Base-by-base conservation (phyloP, 768 basidiomycete genomes). In the Psilocybe cubensis region DNA sequence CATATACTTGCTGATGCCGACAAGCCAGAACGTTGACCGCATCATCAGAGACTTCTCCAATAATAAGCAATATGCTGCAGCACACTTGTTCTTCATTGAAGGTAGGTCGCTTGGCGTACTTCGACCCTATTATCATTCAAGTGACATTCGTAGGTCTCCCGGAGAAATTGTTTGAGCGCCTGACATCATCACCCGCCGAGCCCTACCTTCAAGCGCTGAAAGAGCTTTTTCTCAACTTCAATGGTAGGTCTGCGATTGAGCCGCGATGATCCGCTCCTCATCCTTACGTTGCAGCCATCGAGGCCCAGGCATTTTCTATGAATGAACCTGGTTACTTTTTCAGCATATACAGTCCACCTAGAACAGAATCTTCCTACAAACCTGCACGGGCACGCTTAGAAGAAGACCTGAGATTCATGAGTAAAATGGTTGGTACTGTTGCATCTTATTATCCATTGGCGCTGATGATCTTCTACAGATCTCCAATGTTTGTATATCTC, bases 71-170 rank as follows among this genome's bases (percentile, higher is more conserved):
- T 98, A 98, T 70, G 86, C 86, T 17, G 88, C 76, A 0, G 96
- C 91, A 0, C 92, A 98, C 71, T 71, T 98, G 55, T 96, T 95
- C 82, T 99, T 98, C 70, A 80, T 96, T 57, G 96, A 98, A 67
- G 91, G 96, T 78, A 59, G 46, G 71, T 49, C 43, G 51, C 50
- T 25, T 50, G 23, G n/a, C 41, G 49, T 23, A n/a, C 24, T 29
- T 31, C 7, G 29, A 20, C 31, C n/a, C 12, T 10, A 20, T 51
- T 27, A 38, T 47, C 59, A 49, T 38, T 49, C 48, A 23, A 28
- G 35, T 52, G 17, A 57, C 3, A 44, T 18, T 3, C 42, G 10
- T 48, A 96, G 96, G 86, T 10, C 78, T 98, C 57, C 74, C 87
- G 21, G 96, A 98, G 60, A 72, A 76, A 18, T 77, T 98, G 28